A percentile compares a stretch with the other conserved stretches of the same genome.
phyloP scores from a whole-genome alignment of 208 protist species.

The Trypanosoma scelopori region DNA sequence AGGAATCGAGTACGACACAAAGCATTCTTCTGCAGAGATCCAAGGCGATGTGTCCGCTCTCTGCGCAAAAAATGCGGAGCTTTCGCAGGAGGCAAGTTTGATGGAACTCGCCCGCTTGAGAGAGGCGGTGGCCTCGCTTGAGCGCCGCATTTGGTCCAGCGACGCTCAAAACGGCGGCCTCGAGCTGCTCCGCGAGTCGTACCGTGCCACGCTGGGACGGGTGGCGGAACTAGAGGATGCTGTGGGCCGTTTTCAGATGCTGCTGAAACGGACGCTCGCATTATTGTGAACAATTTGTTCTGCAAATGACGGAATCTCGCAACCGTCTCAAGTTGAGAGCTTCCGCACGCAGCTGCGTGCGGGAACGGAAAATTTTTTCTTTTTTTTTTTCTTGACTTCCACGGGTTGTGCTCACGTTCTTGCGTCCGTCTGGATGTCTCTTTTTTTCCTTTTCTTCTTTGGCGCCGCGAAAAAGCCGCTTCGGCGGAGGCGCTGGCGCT shows the following conservation, averaged over 20 bases:
- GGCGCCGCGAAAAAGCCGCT: no score
- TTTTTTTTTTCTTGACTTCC: no score
- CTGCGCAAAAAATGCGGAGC: neutral
- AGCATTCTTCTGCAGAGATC: neutral
- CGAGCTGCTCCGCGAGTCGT: conserved; percentile 13
- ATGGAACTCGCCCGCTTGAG: conserved; percentile 9
- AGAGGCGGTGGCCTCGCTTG: conserved; percentile 11
- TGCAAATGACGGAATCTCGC: neutral
- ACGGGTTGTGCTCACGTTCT: no score
- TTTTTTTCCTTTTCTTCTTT: no score
- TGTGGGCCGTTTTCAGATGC: conserved; percentile 45
- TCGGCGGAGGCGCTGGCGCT: no score
- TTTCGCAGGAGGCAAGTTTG: neutral
- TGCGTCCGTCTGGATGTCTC: no score
- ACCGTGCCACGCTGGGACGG: conserved; percentile 13
- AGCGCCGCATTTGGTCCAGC: conserved; percentile 9
- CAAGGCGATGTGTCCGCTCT: neutral
- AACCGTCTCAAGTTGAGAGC: no score
- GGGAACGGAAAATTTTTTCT: no score
- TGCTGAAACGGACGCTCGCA: conserved; percentile 44
- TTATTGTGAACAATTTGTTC: conserved; percentile 37
- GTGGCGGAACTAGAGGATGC: conserved; percentile 54
- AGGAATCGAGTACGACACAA: neutral
- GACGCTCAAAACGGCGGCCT: neutral
- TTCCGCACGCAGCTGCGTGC: no score